phyloP scores from a whole-genome alignment of 345 rosid species.

The Psidium guajava region DNA sequence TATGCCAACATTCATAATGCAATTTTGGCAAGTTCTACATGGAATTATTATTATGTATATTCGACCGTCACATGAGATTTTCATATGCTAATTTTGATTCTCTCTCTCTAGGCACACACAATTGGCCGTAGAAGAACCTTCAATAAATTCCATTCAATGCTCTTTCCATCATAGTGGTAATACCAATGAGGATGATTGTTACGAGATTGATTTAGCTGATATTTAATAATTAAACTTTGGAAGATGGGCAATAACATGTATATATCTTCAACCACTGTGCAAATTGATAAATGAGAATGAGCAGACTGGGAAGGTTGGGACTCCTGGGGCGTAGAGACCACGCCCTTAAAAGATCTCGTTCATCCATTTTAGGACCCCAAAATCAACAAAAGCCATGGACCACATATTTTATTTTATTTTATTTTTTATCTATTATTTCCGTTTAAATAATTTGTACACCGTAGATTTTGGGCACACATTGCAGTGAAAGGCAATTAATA shows the following conservation, averaged over 20 bases:
- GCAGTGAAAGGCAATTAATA: not conserved
- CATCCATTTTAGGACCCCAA: not conserved
- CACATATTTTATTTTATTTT: conserved; percentile 11
- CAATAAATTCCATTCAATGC: too few relatives aligned
- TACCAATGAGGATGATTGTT: too few relatives aligned
- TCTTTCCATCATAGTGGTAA: too few relatives aligned
- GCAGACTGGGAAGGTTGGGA: not conserved
- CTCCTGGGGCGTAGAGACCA: conserved; percentile 27
- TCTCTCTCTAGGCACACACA: too few relatives aligned
- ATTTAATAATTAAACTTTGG: not conserved
- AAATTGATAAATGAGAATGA: not conserved
- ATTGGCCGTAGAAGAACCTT: too few relatives aligned
- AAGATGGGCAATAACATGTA: not conserved
- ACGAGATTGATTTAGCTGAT: too few relatives aligned
- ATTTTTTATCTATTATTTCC: not conserved
- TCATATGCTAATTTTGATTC: not conserved
- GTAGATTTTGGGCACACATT: not conserved
- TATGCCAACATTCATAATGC: not conserved
- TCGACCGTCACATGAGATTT: not conserved
- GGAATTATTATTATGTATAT: not conserved
- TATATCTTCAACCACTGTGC: not conserved
- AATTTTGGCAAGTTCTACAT: not conserved
- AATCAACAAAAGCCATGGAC: conserved; percentile 21
- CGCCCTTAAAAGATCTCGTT: conserved; percentile 13
- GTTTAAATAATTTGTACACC: not conserved